A percentile compares a stretch with the other conserved stretches of the same genome.
Evolutionary conservation across 129 eudicot species (phyloP).

Genomic region (Glebionis coronaria): DNA sequence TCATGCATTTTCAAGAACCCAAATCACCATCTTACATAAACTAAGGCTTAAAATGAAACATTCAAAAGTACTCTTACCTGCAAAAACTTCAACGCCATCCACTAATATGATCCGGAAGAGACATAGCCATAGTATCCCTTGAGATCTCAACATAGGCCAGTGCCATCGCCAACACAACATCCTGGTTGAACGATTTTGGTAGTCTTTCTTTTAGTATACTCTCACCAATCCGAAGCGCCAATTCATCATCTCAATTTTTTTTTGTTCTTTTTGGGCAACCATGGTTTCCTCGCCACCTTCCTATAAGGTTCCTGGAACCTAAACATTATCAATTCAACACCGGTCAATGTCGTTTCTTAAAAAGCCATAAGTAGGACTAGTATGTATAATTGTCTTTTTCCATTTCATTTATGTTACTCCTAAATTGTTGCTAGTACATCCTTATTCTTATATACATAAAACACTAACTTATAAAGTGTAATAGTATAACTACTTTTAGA

Average conservation of each 20-base stretch:
- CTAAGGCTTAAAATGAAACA: neutral
- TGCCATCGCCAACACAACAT: constrained; percentile 90
- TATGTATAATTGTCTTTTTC: neutral
- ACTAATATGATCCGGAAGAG: constrained; percentile 76
- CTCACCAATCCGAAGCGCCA: constrained; percentile 84
- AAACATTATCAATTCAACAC: neutral
- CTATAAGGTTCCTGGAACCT: constrained; percentile 97
- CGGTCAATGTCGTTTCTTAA: neutral
- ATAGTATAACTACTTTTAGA: too few species aligned
- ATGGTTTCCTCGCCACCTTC: constrained; percentile 94
- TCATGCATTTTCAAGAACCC: neutral
- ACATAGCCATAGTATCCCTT: constrained; percentile 81
- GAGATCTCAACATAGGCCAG: constrained; percentile 88
- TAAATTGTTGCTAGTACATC: too few species aligned
- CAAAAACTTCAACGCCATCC: constrained; percentile 93
- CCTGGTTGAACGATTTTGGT: constrained; percentile 94
- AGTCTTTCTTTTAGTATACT: constrained; percentile 76
- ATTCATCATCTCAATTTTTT: too few species aligned
- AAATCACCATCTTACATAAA: neutral
- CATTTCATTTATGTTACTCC: too few species aligned
- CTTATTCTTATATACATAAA: too few species aligned
- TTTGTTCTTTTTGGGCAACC: too few species aligned
- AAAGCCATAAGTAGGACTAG: constrained; percentile 6
- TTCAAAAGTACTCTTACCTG: constrained; percentile 50
- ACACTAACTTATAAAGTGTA: too few species aligned